These are phyloP conservation scores for Venturia effusa DNA, from an alignment of 2,329 filamentous ascomycete genomes.

Conservation along the genomic window DNA sequence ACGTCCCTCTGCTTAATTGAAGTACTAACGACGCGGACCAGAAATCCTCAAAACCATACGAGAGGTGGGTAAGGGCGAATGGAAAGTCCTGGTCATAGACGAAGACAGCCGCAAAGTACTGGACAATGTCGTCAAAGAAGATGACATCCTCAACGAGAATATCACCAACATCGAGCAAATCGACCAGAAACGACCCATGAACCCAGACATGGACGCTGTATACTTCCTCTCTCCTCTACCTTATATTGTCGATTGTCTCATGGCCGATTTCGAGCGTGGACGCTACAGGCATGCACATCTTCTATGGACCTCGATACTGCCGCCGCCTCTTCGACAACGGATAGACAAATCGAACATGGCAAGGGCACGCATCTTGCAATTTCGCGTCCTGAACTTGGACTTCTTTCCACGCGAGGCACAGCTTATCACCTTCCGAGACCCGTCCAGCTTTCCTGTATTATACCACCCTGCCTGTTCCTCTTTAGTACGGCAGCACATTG, in stretches of 20 bases:
- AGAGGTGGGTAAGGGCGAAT: slow-evolving; percentile 41
- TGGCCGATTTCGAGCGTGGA: slow-evolving; percentile 80
- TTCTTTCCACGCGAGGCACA: slow-evolving; percentile 88
- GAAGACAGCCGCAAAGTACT: slow-evolving; percentile 73
- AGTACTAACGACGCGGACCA: background rate
- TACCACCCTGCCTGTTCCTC: slow-evolving; percentile 86
- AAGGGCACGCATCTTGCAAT: slow-evolving; percentile 65
- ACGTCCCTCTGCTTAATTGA: background rate
- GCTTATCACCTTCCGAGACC: slow-evolving; percentile 82
- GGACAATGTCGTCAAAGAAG: slow-evolving; percentile 83
- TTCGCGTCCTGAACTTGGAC: slow-evolving; percentile 75
- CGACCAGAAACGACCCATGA: slow-evolving; percentile 71
- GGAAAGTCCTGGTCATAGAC: slow-evolving; percentile 94
- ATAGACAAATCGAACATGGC: slow-evolving; percentile 62
- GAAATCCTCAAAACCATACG: slow-evolving; percentile 12
- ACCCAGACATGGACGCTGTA: slow-evolving; percentile 86
- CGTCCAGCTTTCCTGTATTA: slow-evolving; percentile 87
- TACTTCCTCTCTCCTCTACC: slow-evolving; percentile 80
- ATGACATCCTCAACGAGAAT: slow-evolving; percentile 94
- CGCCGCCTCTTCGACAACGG: slow-evolving; percentile 57
- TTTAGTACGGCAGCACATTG: slow-evolving; percentile 72
- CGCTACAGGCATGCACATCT: slow-evolving; percentile 72
- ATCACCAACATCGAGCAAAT: slow-evolving; percentile 95
- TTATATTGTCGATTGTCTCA: slow-evolving; percentile 84
- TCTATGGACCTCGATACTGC: slow-evolving; percentile 74